phyloP scores from a whole-genome alignment of 352 stramenopile genomes.

The Globisporangium irregulare region DNA sequence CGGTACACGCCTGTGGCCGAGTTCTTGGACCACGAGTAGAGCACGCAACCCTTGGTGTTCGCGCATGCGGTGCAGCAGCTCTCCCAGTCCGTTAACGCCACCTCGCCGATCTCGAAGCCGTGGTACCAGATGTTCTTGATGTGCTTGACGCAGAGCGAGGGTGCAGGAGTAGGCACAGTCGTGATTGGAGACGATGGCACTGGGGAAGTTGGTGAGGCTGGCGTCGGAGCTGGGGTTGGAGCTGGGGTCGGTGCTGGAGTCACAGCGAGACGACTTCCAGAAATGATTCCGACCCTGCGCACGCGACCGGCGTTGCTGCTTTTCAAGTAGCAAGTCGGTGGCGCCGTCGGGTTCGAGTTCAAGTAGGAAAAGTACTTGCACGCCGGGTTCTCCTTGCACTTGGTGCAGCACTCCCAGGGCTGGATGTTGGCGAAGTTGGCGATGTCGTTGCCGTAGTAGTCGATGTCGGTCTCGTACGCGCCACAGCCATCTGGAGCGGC shows the following conservation, averaged over 20 bases:
- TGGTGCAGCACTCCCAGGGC: slow-evolving; percentile 33
- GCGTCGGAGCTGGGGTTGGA: neutral
- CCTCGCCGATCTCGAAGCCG: slow-evolving; percentile 30
- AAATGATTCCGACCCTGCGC: slow-evolving; percentile 7
- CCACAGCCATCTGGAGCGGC: slow-evolving; percentile 27
- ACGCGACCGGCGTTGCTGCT: slow-evolving; percentile 8
- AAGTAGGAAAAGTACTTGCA: slow-evolving; percentile 38
- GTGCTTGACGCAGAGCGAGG: slow-evolving; percentile 21
- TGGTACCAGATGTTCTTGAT: slow-evolving; percentile 38
- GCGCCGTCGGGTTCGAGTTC: slow-evolving; percentile 12
- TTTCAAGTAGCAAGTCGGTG: slow-evolving; percentile 34
- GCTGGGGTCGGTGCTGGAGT: slow-evolving; percentile 3
- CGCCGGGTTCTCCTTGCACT: slow-evolving; percentile 20
- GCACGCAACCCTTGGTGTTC: slow-evolving; percentile 8
- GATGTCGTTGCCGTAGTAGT: slow-evolving; percentile 19
- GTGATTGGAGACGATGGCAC: neutral
- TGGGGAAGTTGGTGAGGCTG: neutral
- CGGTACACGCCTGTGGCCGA: neutral
- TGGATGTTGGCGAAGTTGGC: slow-evolving; percentile 25
- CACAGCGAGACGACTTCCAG: neutral
- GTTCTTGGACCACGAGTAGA: slow-evolving; percentile 12
- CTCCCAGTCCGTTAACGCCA: slow-evolving; percentile 10
- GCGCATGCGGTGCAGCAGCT: slow-evolving; percentile 13
- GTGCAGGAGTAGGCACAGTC: neutral
- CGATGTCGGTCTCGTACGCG: neutral